Evolutionary conservation across 2,329 filamentous ascomycete species (phyloP).

Genomic region (Chalaropsis ovoidea): DNA sequence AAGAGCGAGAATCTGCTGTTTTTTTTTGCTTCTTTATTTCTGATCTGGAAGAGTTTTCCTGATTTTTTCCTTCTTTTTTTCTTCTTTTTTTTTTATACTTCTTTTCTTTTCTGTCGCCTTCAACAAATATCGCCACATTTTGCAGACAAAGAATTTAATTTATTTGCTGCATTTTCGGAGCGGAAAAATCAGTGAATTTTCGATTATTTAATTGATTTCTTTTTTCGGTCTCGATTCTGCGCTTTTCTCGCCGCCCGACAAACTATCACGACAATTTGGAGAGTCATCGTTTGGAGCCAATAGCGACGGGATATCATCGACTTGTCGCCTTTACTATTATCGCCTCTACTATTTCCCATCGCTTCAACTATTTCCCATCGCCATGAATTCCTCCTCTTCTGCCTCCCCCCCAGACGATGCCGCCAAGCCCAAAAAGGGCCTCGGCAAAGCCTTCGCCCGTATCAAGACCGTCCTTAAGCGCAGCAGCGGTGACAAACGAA

Average conservation of each 20-base stretch:
- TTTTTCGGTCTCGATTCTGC: no score
- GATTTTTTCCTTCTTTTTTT: neutral
- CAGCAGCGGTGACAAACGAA: slow-evolving; percentile 31
- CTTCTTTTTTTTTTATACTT: neutral
- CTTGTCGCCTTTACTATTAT: no score
- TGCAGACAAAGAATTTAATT: no score
- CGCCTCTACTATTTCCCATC: no score
- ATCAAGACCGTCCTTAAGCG: slow-evolving; percentile 42
- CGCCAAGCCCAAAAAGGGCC: slow-evolving; percentile 38
- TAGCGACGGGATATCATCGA: no score
- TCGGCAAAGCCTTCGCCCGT: slow-evolving; percentile 41
- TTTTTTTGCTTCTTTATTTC: neutral
- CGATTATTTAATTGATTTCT: no score
- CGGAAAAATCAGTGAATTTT: no score
- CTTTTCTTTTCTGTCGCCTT: neutral
- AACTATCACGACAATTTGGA: no score
- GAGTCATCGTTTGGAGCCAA: no score
- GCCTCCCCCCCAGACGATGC: neutral
- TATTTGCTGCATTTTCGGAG: no score
- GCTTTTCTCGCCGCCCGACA: neutral
- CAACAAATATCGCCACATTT: no score
- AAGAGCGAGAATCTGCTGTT: neutral
- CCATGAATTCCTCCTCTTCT: neutral
- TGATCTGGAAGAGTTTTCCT: neutral
- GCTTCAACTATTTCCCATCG: no score